phyloP scores from a whole-genome alignment of 1,284 basidiomycete genomes.

The Exobasidium rhododendri region DNA sequence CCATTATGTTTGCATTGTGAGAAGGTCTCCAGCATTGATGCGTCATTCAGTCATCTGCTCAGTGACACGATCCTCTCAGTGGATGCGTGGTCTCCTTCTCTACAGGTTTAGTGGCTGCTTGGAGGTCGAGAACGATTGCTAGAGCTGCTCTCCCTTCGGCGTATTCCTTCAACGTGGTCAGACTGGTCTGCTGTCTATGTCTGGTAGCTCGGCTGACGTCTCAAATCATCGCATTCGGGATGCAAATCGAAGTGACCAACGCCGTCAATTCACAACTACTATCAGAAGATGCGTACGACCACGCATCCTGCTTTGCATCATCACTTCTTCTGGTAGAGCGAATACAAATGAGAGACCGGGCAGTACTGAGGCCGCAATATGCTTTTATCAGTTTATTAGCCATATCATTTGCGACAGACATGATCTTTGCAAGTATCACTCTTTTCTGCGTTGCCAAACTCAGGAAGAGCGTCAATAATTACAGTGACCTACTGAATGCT shows the following conservation, averaged over 20 bases:
- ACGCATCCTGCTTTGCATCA: background rate
- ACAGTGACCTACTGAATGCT: background rate
- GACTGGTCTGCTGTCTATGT: constrained; percentile 4
- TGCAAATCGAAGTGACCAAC: background rate
- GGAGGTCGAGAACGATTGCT: constrained; percentile 7
- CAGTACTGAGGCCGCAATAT: background rate
- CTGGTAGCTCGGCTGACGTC: constrained; percentile 2
- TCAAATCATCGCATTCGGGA: background rate
- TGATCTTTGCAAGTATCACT: background rate
- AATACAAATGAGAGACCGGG: background rate
- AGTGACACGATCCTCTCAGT: too few relatives aligned
- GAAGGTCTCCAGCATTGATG: too few relatives aligned
- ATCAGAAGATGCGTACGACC: background rate
- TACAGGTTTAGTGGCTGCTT: constrained; percentile 4
- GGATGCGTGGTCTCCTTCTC: background rate
- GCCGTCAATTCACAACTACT: background rate
- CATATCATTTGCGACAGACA: background rate
- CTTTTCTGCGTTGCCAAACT: constrained; percentile 1
- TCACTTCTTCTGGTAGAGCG: background rate
- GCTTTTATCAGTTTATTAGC: background rate
- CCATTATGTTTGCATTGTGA: constrained; percentile 1
- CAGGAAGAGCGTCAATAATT: background rate
- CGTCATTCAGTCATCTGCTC: background rate
- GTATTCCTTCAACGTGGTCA: background rate
- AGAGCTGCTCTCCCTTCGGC: constrained; percentile 3